Evolutionary conservation across 345 rosid species (phyloP).

Genomic region (Sisymbrium irio): DNA sequence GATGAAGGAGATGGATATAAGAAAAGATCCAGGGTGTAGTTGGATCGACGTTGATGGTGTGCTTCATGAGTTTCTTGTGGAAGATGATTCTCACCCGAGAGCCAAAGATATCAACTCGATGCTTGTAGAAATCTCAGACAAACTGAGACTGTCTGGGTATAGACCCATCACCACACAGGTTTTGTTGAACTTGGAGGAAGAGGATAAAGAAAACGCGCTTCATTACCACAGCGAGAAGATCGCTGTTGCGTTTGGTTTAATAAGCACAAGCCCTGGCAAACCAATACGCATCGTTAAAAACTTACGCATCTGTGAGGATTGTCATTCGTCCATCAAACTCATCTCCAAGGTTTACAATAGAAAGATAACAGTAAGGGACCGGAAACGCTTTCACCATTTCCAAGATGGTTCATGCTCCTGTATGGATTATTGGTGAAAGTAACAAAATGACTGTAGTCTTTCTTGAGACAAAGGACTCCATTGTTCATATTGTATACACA

Average conservation of each 20-base stretch:
- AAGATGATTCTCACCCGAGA: constrained; percentile 60
- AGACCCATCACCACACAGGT: constrained; percentile 54
- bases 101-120: constrained; percentile 47
- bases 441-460: background rate
- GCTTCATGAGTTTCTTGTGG: constrained; percentile 61
- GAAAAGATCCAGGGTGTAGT: constrained; percentile 78
- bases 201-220: constrained; percentile 49
- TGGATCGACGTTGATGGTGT: constrained; percentile 63
- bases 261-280: constrained; percentile 49
- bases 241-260: constrained; percentile 60
- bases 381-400: constrained; percentile 74
- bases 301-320: constrained; percentile 65
- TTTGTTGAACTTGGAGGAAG: constrained; percentile 53
- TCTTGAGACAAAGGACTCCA: background rate
- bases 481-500: constrained; percentile 14
- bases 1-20: constrained; percentile 63
- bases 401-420: constrained; percentile 64
- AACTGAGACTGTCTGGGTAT: constrained; percentile 46
- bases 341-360: constrained; percentile 57
- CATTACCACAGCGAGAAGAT: constrained; percentile 73
- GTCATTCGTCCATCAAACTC: constrained; percentile 63
- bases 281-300: constrained; percentile 60
- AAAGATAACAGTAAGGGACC: constrained; percentile 52
- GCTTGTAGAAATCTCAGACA: constrained; percentile 47
- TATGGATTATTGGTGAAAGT: constrained; percentile 53